Evolutionary conservation across 768 basidiomycete species (phyloP), one percentile per base, ranked within the genome.

Genomic region (Amanita rimosa): DNA sequence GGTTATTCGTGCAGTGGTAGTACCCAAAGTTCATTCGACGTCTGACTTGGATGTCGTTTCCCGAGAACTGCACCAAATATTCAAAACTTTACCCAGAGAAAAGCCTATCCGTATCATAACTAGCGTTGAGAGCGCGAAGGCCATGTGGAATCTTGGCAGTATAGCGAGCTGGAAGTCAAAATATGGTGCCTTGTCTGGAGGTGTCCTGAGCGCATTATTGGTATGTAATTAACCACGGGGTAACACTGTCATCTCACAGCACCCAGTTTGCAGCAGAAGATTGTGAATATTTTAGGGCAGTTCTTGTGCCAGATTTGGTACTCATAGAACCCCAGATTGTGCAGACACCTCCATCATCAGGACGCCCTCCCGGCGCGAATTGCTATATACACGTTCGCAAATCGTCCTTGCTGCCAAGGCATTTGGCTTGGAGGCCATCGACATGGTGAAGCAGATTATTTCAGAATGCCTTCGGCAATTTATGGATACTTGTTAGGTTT

Each of bases 211-310:
- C 43, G 84, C 81, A 6, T 67, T 93, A 41, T 65, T 92, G 59
- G 85, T 84, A 60, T 49, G 83, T 67, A 24, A 46, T 31, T 38
- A 19, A 14, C 14, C 19, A 3, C n/a, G 35, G 41, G 22, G 2
- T n/a, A 49, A n/a, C 34, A 17, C 5, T 10, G 19, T 16, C 39
- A 2, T 10, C 44, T 34, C n/a, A 40, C 31, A 19, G 27, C 6
- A 11, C 38, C 21, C 55, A 95, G 93, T 97, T 96, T 62, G 93
- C 89, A 2, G 89, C 92, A 17, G 93, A 97, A 68, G 93, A 97
- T 58, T 95, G 90, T 92, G 62, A 54, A 75, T 35, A 29, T 35
- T 8, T 29, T 42, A 14, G 49, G 34, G 16, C 13, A 38, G 38
- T 37, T 24, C 27, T 31, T 14, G 27, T n/a, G 49, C 53, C 11